Evolutionary conservation across 2,329 filamentous ascomycete species (phyloP).

Genomic region (Pseudocercospora ulei): DNA sequence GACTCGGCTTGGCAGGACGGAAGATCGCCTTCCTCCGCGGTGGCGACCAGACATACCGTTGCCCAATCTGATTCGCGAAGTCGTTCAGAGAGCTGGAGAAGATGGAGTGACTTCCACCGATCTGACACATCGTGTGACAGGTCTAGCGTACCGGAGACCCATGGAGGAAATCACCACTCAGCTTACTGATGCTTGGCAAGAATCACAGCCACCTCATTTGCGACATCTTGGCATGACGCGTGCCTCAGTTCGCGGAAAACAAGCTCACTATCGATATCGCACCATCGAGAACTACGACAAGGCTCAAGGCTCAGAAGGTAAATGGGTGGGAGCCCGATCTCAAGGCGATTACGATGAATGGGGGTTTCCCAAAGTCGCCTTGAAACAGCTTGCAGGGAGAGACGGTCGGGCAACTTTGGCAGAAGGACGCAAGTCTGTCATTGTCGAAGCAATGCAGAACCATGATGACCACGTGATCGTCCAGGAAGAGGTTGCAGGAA

Average conservation of each 20-base stretch:
- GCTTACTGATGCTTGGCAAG: constrained; percentile 48
- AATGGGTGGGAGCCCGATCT: constrained; percentile 39
- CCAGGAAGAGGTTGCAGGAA: constrained; percentile 10
- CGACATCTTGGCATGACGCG: constrained; percentile 49
- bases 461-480: constrained; percentile 28
- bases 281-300: constrained; percentile 46
- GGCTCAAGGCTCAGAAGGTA: constrained; percentile 31
- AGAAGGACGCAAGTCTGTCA: constrained; percentile 20
- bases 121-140: constrained; percentile 35
- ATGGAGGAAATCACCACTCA: constrained; percentile 46
- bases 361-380: constrained; percentile 39
- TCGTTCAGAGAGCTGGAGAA: constrained; percentile 41
- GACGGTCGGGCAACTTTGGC: constrained; percentile 39
- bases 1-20: constrained; percentile 11
- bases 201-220: constrained; percentile 50
- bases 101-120: constrained; percentile 44
- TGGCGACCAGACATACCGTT: constrained; percentile 49
- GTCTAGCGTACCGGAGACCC: constrained; percentile 47
- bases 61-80: constrained; percentile 46
- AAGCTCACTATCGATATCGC: constrained; percentile 48
- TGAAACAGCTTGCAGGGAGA: constrained; percentile 34
- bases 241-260: constrained; percentile 41
- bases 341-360: constrained; percentile 38
- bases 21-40: constrained; percentile 39
- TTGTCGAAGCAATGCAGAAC: constrained; percentile 11